Base-by-base conservation (phyloP, 225 moss, liverwort and hornwort genomes). In the Physcomitrium patens region DNA sequence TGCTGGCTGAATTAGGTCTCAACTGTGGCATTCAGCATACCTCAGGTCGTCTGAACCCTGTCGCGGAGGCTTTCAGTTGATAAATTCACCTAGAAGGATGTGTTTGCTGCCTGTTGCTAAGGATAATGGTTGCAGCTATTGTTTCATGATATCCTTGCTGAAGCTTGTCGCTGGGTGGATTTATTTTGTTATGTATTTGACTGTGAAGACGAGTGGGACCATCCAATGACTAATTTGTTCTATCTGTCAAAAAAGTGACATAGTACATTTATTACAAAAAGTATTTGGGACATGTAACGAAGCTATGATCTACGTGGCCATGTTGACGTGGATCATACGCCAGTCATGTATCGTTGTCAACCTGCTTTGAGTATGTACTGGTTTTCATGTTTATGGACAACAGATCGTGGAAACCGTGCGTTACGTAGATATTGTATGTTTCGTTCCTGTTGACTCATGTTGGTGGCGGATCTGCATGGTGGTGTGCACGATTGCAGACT, bases 111-210 rank as follows among this genome's bases (percentile, higher is more conserved):
- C 70, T 79, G 20, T 79, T 76, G 76, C 68, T 68, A 82, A 86
- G 86, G 79, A 70, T 80, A 79, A 79, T 85, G 79, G 67, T 70
- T 65, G 70, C 66, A 65, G 79, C 81, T 76, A 73, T 77, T 76
- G 65, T 76, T 67, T 73, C 76, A 72, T 79, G 85, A 82, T 72
- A 52, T 37, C 31, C 31, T 27, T 71, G 48, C 68, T 68, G 52
- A 75, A 76, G 64, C 68, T 73, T 83, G 84, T 80, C 66, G 83
- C 68, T 74, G 75, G 78, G 79, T 82, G 85, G 82, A 78, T 82
- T 73, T 66, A 73, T 79, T 63, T 71, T 70, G 26, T 60, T 75
- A 65, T 53, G 59, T 48, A 54, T 64, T 44, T 60, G 60, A n/a
- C n/a, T 71, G 17, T 37, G 55, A 65, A 65, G 13, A 65, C 65